A percentile compares a stretch with the other conserved stretches of the same genome.
Evolutionary conservation across 2,329 filamentous ascomycete genomes (phyloP).

Genomic region (Aspergillus floridensis): DNA sequence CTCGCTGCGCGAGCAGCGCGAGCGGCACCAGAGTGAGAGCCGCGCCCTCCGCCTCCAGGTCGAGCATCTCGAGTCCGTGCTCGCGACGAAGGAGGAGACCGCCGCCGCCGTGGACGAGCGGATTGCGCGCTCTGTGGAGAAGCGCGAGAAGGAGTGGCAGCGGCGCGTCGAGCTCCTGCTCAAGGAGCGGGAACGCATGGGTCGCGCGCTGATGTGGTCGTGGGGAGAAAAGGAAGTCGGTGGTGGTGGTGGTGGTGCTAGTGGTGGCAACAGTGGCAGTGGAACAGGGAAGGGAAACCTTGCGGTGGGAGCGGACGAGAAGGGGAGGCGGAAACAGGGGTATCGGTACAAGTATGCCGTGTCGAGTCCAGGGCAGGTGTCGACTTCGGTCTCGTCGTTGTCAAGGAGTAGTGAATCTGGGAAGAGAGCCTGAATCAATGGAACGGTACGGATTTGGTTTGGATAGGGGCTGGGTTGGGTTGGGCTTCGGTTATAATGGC

Average conservation of each 20-base stretch:
- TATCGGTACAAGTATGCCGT: slow-evolving; percentile 41
- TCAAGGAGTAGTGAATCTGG: not conserved
- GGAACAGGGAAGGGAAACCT: slow-evolving; percentile 23
- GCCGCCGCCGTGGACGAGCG: slow-evolving; percentile 39
- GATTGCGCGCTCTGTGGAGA: slow-evolving; percentile 41
- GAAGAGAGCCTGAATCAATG: not conserved
- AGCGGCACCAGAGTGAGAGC: slow-evolving; percentile 22
- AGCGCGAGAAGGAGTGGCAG: slow-evolving; percentile 45
- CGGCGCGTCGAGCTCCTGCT: slow-evolving; percentile 41
- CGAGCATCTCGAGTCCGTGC: slow-evolving; percentile 32
- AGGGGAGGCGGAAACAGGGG: slow-evolving; percentile 27
- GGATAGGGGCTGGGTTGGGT: not conserved
- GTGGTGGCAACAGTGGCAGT: not conserved
- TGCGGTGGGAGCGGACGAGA: slow-evolving; percentile 18
- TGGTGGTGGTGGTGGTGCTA: not conserved
- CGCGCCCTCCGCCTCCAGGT: slow-evolving; percentile 33
- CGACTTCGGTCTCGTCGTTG: not conserved
- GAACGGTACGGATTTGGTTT: not conserved
- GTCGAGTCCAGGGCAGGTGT: not conserved
- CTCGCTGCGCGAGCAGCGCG: slow-evolving; percentile 24
- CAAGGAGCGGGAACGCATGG: slow-evolving; percentile 42
- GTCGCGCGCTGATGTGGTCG: slow-evolving; percentile 38
- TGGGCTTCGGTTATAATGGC: not conserved
- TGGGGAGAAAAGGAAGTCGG: slow-evolving; percentile 45
- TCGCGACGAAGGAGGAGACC: slow-evolving; percentile 42